Evolutionary conservation across 169 alveolate species (phyloP), one percentile per base, ranked within the genome.

Genomic region (Nephromyces sp.): DNA sequence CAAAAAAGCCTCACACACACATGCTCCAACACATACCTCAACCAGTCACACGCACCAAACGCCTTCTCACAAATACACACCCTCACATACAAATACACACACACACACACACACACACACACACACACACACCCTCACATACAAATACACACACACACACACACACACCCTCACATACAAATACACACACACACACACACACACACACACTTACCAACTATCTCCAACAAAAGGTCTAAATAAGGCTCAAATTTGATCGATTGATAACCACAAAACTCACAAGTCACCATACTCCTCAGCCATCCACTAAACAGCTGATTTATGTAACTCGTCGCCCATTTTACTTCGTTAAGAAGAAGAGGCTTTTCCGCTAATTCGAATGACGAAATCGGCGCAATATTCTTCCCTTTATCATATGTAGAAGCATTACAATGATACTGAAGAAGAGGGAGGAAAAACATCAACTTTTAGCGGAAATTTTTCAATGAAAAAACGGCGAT

Each of bases 231-330:
- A 6, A 83, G 31, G 52, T 83, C 88, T 62, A 83, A 70, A 65
- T 77, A 80, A 6, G 86, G 76, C 31, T 83, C 88, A 68, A 75
- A 83, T 2, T 83, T 74, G 22, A 71, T 70, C 22, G 84, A 75
- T 5, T 68, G 67, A 43, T 71, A 79, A 6, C 34, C 33, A 31
- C 88, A 83, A 51, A 33, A 67, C 4, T 68, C 28, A 68, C 88
- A 83, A 21, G 72, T 52, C 33, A 83, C 75, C 43, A 79, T 71
- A 1, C 85, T 77, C 22, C 73, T 73, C n/a, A 83, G 84, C 79
- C 83, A 83, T 67, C 86, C 83, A 53, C 85, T 80, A 35, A 83
- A 83, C 32, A 83, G 70, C 34, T 77, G 86, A 24, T 86, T 84
- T 8, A 80, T 70, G 63, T 79, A 75, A 30, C 84, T 83, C 1